Evolutionary conservation across 495 filamentous ascomycete genomes (phyloP), one percentile per base, ranked within the genome.

Genomic region (Bacidia rubella): DNA sequence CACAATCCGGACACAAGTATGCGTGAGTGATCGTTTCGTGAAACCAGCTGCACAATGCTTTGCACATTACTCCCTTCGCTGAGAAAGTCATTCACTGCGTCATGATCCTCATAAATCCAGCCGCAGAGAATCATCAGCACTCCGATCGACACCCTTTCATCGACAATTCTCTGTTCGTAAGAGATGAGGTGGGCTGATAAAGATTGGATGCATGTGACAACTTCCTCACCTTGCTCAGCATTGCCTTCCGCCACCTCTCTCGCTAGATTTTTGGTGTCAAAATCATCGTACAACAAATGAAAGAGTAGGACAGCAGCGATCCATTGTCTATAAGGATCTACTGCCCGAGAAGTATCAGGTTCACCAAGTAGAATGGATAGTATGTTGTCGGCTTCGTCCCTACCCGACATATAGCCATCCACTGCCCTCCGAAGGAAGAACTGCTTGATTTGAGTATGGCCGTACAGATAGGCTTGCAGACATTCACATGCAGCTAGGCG

Each of bases 31-130:
- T 71, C 67, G 51, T 78, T 79, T 48, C 79, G 76, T 26, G 82
- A 77, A 27, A 82, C 78, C 35, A 83, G 79, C 60, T 89, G 83
- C 23, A 94, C 75, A 11, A 98, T 76, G 21, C 80, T 85, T 61
- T 95, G 87, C 12, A 96, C 75, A 63, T 82, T 90, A 65, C 86
- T 93, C n/a, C 85, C 90, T 65, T 97, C 92, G n/a, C 80, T 81
- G 2, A 99, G 75, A 56, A 99, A 87, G 64, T 97, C 89, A 63
- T 96, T 87, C 3, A 96, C 88, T 1, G 81, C 92, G 60, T 87
- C 82, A 2, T 85, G 80, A 58, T 96, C 89, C 57, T 97, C 92
- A 62, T 86, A 98, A 15, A 98, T 71, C 86, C 88, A 95, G 29
- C 85, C 83, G 53, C 85, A 85, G n/a, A 98, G 73, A 12, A 97